A percentile compares a stretch with the other conserved stretches of the same genome.
Evolutionary conservation across 495 filamentous ascomycete species (phyloP).

Genomic region (Xylaria longipes): DNA sequence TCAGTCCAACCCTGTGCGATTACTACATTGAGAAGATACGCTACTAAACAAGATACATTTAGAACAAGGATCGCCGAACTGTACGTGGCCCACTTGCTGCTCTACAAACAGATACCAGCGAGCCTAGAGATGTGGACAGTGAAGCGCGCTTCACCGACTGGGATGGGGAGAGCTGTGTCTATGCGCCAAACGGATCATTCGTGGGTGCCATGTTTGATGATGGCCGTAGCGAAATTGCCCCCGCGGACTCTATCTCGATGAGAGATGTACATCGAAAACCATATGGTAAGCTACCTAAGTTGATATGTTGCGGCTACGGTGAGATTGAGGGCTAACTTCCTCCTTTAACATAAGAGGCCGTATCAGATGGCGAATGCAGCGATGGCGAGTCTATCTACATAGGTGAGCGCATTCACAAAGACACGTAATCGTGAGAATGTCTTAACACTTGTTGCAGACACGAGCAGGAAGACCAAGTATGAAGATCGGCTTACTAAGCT

Average conservation of each 20-base stretch:
- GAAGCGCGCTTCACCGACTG: not conserved
- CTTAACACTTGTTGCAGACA: slow-evolving; percentile 3
- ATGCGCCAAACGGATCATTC: slow-evolving; percentile 11
- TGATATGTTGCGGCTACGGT: not conserved
- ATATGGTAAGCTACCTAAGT: not conserved
- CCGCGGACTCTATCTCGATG: slow-evolving; percentile 11
- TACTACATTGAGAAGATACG: not conserved
- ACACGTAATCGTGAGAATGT: too few relatives aligned
- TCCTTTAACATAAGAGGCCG: not conserved
- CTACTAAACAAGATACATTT: not conserved
- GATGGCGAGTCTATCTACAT: not conserved
- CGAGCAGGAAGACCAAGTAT: not conserved
- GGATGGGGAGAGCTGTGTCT: slow-evolving; percentile 10
- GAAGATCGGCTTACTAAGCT: slow-evolving; percentile 15
- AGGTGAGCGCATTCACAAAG: not conserved
- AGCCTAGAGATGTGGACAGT: not conserved
- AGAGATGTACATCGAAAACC: not conserved
- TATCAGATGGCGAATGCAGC: not conserved
- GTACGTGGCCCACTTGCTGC: slow-evolving; percentile 6
- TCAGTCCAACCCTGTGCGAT: not conserved
- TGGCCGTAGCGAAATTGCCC: not conserved
- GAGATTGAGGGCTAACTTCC: not conserved
- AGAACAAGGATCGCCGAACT: slow-evolving; percentile 1
- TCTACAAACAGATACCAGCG: slow-evolving; percentile 3
- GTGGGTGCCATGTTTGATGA: not conserved